These are phyloP conservation scores for Thelonectria blattea DNA, from an alignment of 2,329 filamentous ascomycete species.

Conservation along the genomic window DNA sequence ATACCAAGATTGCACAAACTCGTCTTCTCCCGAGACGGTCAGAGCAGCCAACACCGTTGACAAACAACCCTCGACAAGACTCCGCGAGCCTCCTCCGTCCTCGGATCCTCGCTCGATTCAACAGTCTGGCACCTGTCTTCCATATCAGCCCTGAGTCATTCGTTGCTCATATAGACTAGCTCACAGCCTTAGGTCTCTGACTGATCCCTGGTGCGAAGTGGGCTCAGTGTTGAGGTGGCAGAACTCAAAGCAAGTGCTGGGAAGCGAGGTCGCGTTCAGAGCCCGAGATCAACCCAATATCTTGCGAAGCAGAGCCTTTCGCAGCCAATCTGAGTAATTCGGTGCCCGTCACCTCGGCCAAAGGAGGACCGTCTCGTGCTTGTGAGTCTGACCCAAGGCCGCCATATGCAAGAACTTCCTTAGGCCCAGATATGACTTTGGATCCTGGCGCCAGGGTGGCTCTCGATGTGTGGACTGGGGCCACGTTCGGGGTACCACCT, in stretches of 20 bases:
- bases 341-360: constrained; percentile 30
- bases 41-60: constrained; percentile 6
- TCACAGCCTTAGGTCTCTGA: constrained; percentile 22
- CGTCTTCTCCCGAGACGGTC: constrained; percentile 6
- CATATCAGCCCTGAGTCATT: constrained; percentile 22
- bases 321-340: constrained; percentile 26
- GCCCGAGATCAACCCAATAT: constrained; percentile 34
- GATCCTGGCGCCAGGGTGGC: constrained; percentile 39
- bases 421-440: constrained; percentile 35
- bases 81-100: background rate
- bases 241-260: constrained; percentile 21
- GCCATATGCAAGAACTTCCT: constrained; percentile 36
- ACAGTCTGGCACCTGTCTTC: constrained; percentile 2
- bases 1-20: constrained; percentile 17
- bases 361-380: constrained; percentile 25
- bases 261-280: constrained; percentile 12
- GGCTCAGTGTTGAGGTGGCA: constrained; percentile 32
- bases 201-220: constrained; percentile 29
- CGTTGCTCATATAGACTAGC: constrained; percentile 25
- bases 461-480: constrained; percentile 41
- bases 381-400: constrained; percentile 32
- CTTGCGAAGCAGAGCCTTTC: constrained; percentile 26
- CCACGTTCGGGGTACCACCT: constrained; percentile 42
- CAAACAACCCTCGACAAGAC: background rate
- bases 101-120: background rate